Evolutionary conservation across 2,329 filamentous ascomycete genomes (phyloP), one percentile per base, ranked within the genome.

Genomic region (Scedosporium boydii): DNA sequence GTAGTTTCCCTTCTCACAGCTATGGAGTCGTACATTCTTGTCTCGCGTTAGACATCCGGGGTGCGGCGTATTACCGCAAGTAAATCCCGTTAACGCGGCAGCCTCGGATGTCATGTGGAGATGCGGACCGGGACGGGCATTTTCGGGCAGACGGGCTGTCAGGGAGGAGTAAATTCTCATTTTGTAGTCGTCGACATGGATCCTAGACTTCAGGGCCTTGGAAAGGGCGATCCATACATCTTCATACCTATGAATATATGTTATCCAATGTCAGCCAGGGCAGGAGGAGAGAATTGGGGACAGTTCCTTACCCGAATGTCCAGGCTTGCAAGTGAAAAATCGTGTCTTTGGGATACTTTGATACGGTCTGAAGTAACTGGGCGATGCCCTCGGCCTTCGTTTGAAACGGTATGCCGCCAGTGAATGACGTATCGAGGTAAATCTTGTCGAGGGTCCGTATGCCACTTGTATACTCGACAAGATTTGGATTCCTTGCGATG

Each of bases 191-290:
- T 96, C 91, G 2, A 97, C 84, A 68, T 97, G 93, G 1, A 96
- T 83, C 78, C 80, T 82, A 3, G 87, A 87, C 5, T 83, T 75
- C 0, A 97, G 76, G 10, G 86, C 84, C 23, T 86, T 82, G 0
- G 91, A 87, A 0, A 98, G 75, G 0, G 91, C 88, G 63, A 92
- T 78, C 92, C 92, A 97, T 0, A 96, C 91, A 60, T 96, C 89
- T 71, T 98, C 93, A 66, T 97, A 96, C 0, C 81, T 81, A 23
- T 6, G n/a, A 14, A 18, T n/a, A 21, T 59, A 48, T 2, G n/a
- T 38, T 38, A 44, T 18, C 16, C 9, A 38, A 5, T 2, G 23
- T 26, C 18, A 9, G 12, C 26, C 29, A 12, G 59, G 14, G 23
- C 48, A 21, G 29, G 27, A 42, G 10, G 38, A 26, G 4, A 9